Conservation (phyloP, 352 stramenopile genomes). For the Detonula confervacea region DNA sequence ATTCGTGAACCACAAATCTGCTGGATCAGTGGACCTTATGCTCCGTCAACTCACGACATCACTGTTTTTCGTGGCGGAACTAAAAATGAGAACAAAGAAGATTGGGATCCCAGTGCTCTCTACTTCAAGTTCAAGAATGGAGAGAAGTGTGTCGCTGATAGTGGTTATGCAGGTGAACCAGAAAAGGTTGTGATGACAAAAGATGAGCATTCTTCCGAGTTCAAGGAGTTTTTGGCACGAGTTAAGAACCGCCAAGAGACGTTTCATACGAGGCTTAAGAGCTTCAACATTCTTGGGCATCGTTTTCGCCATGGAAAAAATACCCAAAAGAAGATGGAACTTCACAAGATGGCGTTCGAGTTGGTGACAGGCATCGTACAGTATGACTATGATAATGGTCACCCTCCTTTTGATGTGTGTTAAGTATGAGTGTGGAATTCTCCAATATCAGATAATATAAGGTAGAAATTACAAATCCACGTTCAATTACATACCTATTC, state of each 20-base stretch:
- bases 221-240: constrained; percentile 14
- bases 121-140: constrained; percentile 14
- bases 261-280: constrained; percentile 21
- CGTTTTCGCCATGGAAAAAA: constrained; percentile 18
- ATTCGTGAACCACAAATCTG: constrained; percentile 10
- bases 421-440: too few relatives aligned
- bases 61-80: constrained; percentile 16
- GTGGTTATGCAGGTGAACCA: constrained; percentile 23
- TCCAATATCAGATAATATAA: too few relatives aligned
- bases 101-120: constrained; percentile 23
- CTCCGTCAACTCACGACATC: constrained; percentile 19
- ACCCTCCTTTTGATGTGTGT: constrained; percentile 19
- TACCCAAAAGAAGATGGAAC: constrained; percentile 9
- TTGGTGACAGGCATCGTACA: constrained; percentile 14
- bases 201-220: constrained; percentile 21
- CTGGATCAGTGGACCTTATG: constrained; percentile 18
- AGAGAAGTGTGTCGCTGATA: constrained; percentile 17
- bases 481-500: too few relatives aligned
- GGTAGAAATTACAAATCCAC: too few relatives aligned
- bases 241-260: constrained; percentile 21
- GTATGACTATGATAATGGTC: constrained; percentile 28
- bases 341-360: constrained; percentile 12
- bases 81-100: not conserved
- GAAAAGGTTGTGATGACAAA: constrained; percentile 16
- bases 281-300: constrained; percentile 29